Evolutionary conservation across 2,329 filamentous ascomycete genomes (phyloP).

Genomic region (Ophiosphaerella herpotricha): DNA sequence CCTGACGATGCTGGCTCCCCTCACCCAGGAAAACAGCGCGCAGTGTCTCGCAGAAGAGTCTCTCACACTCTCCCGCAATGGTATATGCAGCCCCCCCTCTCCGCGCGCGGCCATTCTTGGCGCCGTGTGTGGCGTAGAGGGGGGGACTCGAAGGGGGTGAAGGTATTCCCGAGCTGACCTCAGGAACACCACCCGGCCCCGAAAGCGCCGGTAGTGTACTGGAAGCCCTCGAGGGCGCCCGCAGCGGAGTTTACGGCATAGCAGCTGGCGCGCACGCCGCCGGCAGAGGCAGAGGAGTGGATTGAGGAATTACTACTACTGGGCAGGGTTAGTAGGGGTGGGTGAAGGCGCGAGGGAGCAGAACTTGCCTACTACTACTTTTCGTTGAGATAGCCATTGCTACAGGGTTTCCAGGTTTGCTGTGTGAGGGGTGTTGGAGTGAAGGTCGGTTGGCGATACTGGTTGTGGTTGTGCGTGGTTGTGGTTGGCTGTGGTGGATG

Average conservation of each 20-base stretch:
- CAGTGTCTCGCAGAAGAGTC: slow-evolving; percentile 98
- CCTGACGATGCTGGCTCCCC: slow-evolving; percentile 75
- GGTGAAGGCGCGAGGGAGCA: neutral
- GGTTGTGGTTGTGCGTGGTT: neutral
- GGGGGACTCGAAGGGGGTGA: slow-evolving; percentile 87
- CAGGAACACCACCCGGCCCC: slow-evolving; percentile 56
- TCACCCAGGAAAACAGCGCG: slow-evolving; percentile 94
- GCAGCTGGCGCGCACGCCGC: slow-evolving; percentile 87
- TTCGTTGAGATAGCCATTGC: slow-evolving; percentile 73
- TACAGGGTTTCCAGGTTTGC: slow-evolving; percentile 53
- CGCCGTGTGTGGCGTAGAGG: slow-evolving; percentile 71
- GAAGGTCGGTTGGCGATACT: neutral
- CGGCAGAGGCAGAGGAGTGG: slow-evolving; percentile 61
- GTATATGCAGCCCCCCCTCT: slow-evolving; percentile 91
- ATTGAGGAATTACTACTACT: slow-evolving; percentile 59
- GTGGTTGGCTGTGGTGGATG: too few species aligned
- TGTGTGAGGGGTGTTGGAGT: neutral
- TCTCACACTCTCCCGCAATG: slow-evolving; percentile 99
- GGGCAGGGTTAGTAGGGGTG: slow-evolving; percentile 58
- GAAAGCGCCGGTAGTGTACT: slow-evolving; percentile 76
- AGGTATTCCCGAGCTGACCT: slow-evolving; percentile 68
- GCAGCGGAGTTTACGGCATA: slow-evolving; percentile 75
- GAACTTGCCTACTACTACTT: slow-evolving; percentile 58
- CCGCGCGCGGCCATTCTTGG: slow-evolving; percentile 41
- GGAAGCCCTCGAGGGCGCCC: slow-evolving; percentile 59